Base-by-base conservation (phyloP, 2,329 filamentous ascomycete genomes). In the Penicillium sp. region DNA sequence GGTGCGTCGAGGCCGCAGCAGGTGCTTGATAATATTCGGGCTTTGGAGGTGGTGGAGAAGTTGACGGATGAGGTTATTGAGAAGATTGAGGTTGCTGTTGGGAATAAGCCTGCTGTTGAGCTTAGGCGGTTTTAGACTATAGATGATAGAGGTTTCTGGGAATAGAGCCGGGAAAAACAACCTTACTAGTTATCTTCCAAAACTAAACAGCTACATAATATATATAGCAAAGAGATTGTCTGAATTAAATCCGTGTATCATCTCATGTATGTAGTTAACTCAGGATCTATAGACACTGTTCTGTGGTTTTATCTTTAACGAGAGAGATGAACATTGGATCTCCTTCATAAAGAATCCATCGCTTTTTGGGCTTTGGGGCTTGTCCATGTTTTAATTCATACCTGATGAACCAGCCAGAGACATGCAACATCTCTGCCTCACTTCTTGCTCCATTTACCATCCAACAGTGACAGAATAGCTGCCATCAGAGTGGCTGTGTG, bases 1-100 rank as follows among this genome's bases (percentile, higher is more conserved):
- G 82, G 83, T 40, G 77, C 76, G 3, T 76, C 72, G 25, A 71
- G 74, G 53, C 64, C 70, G 6, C 74, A 78, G 62, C 77, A 79
- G 60, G 66, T 79, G 13, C 53, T 60, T 11, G 74, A 77, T 52
- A 73, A 76, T 27, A 71, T 80, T 38, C 73, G 70, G 60, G 77
- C 78, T 25, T 61, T 82, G 57, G 72, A 70, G 6, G 58, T 82
- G n/a, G 67, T 77, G 31, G 70, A 75, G 15, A 76, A 76, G 61
- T 61, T 82, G 65, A 76, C 74, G 27, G 62, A 70, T 8, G 75
- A 77, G 59, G 62, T 78, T n/a, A 65, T 81, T 70, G 69, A 75
- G 50, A 78, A 81, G 70, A 81, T 82, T 65, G 80, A 77, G 55
- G 54, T 61, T n/a, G 65, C 62, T 16, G 50, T 67, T 47, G 58